Conservation (phyloP, 805 yeast genomes). For the Yarrowia sp. region DNA sequence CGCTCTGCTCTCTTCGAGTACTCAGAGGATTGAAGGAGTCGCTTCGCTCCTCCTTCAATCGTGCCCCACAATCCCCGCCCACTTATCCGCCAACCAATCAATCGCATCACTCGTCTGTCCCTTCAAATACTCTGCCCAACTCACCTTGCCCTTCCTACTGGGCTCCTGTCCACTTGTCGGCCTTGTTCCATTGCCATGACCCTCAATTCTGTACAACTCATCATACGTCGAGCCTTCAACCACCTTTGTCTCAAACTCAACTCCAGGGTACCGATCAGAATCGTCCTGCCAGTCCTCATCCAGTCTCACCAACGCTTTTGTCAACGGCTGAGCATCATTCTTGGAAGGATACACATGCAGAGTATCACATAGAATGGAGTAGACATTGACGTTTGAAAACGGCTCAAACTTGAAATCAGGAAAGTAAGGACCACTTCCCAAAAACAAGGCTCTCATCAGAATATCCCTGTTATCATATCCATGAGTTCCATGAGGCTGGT, state of each 20-base stretch:
- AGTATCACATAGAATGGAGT: constrained; percentile 60
- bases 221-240: constrained; percentile 38
- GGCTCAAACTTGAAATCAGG: constrained; percentile 50
- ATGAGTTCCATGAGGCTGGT: constrained; percentile 73
- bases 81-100: constrained; percentile 29
- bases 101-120: constrained; percentile 28
- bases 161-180: constrained; percentile 23
- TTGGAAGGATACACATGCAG: constrained; percentile 9
- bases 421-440: constrained; percentile 81
- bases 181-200: background rate
- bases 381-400: constrained; percentile 69
- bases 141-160: background rate
- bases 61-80: constrained; percentile 1
- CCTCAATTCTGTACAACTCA: constrained; percentile 29
- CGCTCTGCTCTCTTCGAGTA: too few species aligned
- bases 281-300: constrained; percentile 35
- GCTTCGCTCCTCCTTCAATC: background rate
- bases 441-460: constrained; percentile 78
- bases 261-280: constrained; percentile 38
- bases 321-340: constrained; percentile 28
- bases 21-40: too few species aligned
- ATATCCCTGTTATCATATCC: constrained; percentile 79
- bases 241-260: constrained; percentile 33
- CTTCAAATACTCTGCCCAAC: constrained; percentile 28
- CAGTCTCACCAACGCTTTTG: constrained; percentile 32